A percentile compares a stretch with the other conserved stretches of the same genome.
phyloP scores from a whole-genome alignment of 495 filamentous ascomycete genomes.

The Podospora bellae-mahoneyi region DNA sequence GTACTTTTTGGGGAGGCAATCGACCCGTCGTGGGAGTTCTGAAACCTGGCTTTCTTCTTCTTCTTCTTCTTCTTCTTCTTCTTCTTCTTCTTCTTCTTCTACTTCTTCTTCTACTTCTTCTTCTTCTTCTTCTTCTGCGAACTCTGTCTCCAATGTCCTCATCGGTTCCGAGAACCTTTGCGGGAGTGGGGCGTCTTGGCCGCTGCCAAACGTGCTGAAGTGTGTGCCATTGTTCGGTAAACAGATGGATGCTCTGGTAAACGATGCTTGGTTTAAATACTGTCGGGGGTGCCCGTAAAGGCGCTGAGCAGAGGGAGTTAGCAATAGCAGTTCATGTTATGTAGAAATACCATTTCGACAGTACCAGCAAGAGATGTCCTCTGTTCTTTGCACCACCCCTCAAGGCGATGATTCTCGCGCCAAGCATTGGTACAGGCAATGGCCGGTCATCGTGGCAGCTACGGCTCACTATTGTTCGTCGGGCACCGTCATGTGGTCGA shows the following conservation, averaged over 20 bases:
- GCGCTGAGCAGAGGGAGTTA: not conserved
- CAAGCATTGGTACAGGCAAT: conserved; percentile 26
- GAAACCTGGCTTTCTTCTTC: not conserved
- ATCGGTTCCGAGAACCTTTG: not conserved
- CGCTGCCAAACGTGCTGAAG: not conserved
- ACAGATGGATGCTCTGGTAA: not conserved
- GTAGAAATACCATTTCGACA: not conserved
- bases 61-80: too few species aligned
- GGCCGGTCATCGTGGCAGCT: conserved; percentile 26
- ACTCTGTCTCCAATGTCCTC: not conserved
- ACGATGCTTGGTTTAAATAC: not conserved
- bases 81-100: too few species aligned
- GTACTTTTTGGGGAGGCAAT: not conserved
- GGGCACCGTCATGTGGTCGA: not conserved
- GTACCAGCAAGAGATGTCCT: conserved; percentile 1
- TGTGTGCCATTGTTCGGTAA: not conserved
- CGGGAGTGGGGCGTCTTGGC: not conserved
- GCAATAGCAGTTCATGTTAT: not conserved
- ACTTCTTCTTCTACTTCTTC: too few species aligned
- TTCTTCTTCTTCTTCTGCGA: not conserved
- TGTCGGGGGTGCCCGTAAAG: not conserved
- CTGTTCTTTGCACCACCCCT: conserved; percentile 20
- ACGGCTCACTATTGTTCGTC: not conserved
- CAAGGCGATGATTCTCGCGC: conserved; percentile 26
- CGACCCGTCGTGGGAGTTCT: not conserved